Percentiles rank a stretch among this genome's conserved stretches.
Evolutionary conservation across 2,329 filamentous ascomycete species (phyloP).

Genomic region (Saccharata proteae): DNA sequence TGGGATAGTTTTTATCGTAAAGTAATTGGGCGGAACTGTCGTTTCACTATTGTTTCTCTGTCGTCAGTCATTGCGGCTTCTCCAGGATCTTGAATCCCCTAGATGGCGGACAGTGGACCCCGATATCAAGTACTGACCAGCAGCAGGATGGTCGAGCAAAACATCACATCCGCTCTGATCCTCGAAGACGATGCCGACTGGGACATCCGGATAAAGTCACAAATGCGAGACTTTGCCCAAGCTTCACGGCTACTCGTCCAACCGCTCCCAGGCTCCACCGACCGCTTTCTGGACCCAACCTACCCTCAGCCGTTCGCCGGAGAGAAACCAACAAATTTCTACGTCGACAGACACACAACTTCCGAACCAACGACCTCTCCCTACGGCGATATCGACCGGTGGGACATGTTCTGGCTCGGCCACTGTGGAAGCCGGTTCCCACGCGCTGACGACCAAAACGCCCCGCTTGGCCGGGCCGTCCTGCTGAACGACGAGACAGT

Average conservation of each 20-base stretch:
- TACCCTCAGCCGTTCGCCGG: constrained; percentile 7
- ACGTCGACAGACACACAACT: constrained; percentile 8
- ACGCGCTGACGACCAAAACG: constrained; percentile 1
- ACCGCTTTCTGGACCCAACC: constrained; percentile 10
- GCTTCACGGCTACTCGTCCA: constrained; percentile 9
- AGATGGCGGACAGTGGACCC: too few species aligned
- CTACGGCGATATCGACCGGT: constrained; percentile 22
- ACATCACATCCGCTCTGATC: constrained; percentile 10
- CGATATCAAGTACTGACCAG: neutral
- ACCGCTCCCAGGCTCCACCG: constrained; percentile 6
- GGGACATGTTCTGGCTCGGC: constrained; percentile 25
- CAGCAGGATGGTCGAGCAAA: constrained; percentile 5
- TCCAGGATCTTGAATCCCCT: too few species aligned
- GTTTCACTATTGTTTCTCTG: too few species aligned
- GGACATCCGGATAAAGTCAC: constrained; percentile 12
- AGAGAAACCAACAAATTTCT: constrained; percentile 3
- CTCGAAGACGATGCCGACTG: constrained; percentile 14
- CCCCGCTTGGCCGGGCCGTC: constrained; percentile 13
- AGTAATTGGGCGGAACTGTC: too few species aligned
- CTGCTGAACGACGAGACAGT: constrained; percentile 14
- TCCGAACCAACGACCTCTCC: constrained; percentile 13
- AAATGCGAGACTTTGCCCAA: constrained; percentile 13
- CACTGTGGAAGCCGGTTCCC: constrained; percentile 20
- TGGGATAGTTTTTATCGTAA: too few species aligned
- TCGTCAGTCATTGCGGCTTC: too few species aligned